These are phyloP conservation scores for Fusarium sp. DNA, from an alignment of 2,329 filamentous ascomycete species.

Conservation along the genomic window DNA sequence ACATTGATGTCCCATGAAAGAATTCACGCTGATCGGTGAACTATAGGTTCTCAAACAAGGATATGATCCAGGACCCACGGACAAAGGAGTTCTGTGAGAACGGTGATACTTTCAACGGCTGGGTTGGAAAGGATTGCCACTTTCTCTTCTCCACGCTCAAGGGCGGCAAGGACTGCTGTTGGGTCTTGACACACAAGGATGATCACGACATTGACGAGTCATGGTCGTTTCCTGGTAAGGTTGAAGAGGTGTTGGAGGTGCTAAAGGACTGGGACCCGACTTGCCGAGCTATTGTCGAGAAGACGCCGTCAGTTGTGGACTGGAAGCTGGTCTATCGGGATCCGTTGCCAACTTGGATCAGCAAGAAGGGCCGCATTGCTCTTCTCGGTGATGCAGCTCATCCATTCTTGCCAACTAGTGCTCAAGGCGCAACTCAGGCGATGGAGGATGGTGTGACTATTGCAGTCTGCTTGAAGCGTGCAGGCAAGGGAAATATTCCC, in stretches of 20 bases:
- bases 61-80: slow-evolving; percentile 63
- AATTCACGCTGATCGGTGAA: background rate
- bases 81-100: slow-evolving; percentile 67
- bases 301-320: slow-evolving; percentile 26
- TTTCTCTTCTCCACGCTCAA: slow-evolving; percentile 69
- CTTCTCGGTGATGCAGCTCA: slow-evolving; percentile 37
- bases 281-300: slow-evolving; percentile 34
- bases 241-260: slow-evolving; percentile 25
- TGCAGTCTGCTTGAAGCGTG: slow-evolving; percentile 22
- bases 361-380: background rate
- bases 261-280: slow-evolving; percentile 27
- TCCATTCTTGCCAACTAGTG: slow-evolving; percentile 33
- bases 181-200: slow-evolving; percentile 65
- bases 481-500: slow-evolving; percentile 19
- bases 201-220: slow-evolving; percentile 36
- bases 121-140: slow-evolving; percentile 56
- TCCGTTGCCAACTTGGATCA: slow-evolving; percentile 30
- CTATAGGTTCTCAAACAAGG: slow-evolving; percentile 53
- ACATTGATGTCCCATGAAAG: background rate
- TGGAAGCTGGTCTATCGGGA: slow-evolving; percentile 37
- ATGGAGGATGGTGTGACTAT: slow-evolving; percentile 33
- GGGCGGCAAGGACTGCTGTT: slow-evolving; percentile 58
- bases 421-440: slow-evolving; percentile 34
- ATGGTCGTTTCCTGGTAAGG: slow-evolving; percentile 35
- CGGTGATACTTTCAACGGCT: slow-evolving; percentile 70